phyloP scores from a whole-genome alignment of 1,139 yeast species.

The Lodderomyces jiufengensis region DNA sequence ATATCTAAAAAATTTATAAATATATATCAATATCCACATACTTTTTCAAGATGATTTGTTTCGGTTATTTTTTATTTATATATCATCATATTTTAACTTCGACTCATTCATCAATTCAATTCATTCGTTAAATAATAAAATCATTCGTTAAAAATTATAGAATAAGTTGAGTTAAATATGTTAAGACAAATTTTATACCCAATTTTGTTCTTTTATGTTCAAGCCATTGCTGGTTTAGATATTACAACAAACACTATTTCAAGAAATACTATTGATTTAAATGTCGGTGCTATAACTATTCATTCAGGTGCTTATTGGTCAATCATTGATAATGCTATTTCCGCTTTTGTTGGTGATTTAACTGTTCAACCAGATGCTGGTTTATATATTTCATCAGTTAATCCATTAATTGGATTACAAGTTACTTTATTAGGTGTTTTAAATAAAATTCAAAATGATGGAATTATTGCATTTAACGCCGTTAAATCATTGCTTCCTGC shows the following conservation, averaged over 20 bases:
- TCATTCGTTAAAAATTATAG: no score
- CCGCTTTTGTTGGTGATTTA: constrained; percentile 22
- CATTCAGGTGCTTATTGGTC: constrained; percentile 32
- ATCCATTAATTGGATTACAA: constrained; percentile 12
- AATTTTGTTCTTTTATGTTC: not conserved
- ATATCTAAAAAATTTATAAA: no score
- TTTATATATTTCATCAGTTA: constrained; percentile 15
- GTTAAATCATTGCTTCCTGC: constrained; percentile 17
- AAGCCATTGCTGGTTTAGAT: constrained; percentile 3
- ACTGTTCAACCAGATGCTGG: constrained; percentile 20
- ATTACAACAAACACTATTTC: constrained; percentile 9
- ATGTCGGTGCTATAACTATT: constrained; percentile 24
- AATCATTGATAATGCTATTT: constrained; percentile 26
- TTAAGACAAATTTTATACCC: not conserved
- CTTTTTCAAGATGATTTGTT: no score
- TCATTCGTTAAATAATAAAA: no score
- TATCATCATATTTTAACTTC: no score
- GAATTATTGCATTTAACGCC: constrained; percentile 23
- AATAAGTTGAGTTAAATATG: no score
- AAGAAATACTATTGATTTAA: constrained; percentile 17
- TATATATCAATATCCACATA: no score
- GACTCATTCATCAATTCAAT: no score
- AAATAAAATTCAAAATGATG: constrained; percentile 20
- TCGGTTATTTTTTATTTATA: no score
- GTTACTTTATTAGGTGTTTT: constrained; percentile 13